Evolutionary conservation across 768 basidiomycete genomes (phyloP).

Genomic region (Suillus cothurnatus): DNA sequence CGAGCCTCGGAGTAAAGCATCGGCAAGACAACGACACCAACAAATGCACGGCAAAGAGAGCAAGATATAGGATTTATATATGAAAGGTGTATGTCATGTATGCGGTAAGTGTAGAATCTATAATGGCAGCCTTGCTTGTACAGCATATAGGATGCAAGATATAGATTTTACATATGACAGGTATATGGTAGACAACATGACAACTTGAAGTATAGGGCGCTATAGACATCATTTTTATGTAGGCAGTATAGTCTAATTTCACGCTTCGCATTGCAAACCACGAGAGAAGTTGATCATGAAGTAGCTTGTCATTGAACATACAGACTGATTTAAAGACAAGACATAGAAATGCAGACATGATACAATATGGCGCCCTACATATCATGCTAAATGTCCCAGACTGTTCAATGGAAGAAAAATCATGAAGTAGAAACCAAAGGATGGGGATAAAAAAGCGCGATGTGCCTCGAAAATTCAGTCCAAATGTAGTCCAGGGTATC

Average conservation of each 20-base stretch:
- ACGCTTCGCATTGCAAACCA: neutral
- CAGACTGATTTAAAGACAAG: neutral
- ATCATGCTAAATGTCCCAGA: neutral
- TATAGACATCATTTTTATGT: neutral
- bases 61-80: neutral
- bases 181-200: neutral
- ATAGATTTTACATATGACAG: neutral
- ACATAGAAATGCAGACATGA: neutral
- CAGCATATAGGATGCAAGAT: neutral
- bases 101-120: neutral
- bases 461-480: slow-evolving; percentile 9
- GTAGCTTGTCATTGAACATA: neutral
- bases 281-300: neutral
- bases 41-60: neutral
- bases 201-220: neutral
- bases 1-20: neutral
- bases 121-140: neutral
- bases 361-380: neutral
- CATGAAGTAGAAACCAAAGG: slow-evolving; percentile 7
- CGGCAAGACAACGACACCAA: neutral
- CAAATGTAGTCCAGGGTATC: slow-evolving; percentile 3
- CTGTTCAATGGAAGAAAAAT: neutral
- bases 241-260: neutral
- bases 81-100: neutral
- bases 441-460: slow-evolving; percentile 6